Conservation (phyloP, 2,329 filamentous ascomycete species). For the Cercospora janseana region DNA sequence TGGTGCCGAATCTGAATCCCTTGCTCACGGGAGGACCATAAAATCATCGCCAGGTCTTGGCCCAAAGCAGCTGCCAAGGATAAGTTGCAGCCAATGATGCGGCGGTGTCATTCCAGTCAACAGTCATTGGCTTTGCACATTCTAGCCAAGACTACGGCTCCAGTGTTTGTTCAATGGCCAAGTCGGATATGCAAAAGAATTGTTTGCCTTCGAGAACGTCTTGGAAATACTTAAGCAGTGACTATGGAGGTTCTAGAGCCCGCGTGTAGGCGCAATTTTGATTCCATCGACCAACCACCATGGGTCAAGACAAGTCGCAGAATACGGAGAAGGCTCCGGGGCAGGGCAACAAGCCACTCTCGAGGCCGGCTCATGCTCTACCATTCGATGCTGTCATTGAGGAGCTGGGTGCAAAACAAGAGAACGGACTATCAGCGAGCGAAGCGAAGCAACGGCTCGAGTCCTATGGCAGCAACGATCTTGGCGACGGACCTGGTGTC, state of each 20-base stretch:
- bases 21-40: too few relatives aligned
- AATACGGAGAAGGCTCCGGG: neutral
- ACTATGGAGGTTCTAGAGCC: too few relatives aligned
- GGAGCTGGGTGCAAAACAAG: slow-evolving; percentile 61
- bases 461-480: slow-evolving; percentile 65
- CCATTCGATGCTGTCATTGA: slow-evolving; percentile 51
- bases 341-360: slow-evolving; percentile 51
- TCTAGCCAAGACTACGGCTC: neutral
- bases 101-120: neutral
- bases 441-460: slow-evolving; percentile 61
- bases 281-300: too few relatives aligned
- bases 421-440: slow-evolving; percentile 63
- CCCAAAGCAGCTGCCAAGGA: neutral
- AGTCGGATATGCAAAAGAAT: neutral
- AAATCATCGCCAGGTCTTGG: too few relatives aligned
- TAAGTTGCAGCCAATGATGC: neutral
- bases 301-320: slow-evolving; percentile 1
- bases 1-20: too few relatives aligned
- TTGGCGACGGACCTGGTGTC: slow-evolving; percentile 68
- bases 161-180: neutral
- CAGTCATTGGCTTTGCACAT: neutral
- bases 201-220: too few relatives aligned
- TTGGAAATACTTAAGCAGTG: too few relatives aligned
- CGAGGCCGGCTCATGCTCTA: slow-evolving; percentile 62
- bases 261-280: too few relatives aligned